Percentiles rank a stretch among this genome's conserved stretches.
These are phyloP conservation scores for Amanita fuliginea DNA, from an alignment of 768 basidiomycete genomes.

Conservation along the genomic window DNA sequence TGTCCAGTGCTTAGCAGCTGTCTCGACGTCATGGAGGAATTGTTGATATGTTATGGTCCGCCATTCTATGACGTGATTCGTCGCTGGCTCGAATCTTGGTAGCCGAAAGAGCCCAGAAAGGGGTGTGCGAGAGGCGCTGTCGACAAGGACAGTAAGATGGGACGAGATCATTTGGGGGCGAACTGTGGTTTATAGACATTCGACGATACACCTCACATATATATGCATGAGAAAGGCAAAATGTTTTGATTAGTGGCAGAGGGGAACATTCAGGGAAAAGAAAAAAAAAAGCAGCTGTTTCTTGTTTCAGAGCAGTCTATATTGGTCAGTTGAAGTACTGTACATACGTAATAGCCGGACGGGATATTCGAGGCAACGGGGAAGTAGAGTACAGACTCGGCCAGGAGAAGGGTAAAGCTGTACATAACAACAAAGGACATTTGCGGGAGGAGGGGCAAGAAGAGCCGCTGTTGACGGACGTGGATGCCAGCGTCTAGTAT, in stretches of 20 bases:
- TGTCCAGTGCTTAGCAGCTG: conserved; percentile 55
- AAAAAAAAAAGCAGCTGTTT: conserved; percentile 7
- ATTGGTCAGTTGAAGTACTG: background rate
- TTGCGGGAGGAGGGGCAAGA: background rate
- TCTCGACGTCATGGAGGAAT: conserved; percentile 56
- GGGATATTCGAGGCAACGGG: background rate
- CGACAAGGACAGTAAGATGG: conserved; percentile 56
- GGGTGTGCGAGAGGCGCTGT: conserved; percentile 37
- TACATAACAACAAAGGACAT: background rate
- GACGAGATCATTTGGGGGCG: conserved; percentile 30
- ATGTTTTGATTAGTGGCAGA: conserved; percentile 10
- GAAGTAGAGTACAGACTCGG: background rate
- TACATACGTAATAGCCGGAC: background rate
- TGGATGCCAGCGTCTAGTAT: too few species aligned
- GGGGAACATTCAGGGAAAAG: conserved; percentile 12
- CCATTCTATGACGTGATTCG: conserved; percentile 42
- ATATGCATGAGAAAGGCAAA: background rate
- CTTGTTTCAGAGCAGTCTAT: background rate
- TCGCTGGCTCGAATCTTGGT: conserved; percentile 35
- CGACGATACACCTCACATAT: background rate
- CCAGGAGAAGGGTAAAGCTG: background rate
- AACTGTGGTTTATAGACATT: conserved; percentile 6
- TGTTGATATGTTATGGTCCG: conserved; percentile 49
- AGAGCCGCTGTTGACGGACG: background rate
- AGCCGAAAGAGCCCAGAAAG: conserved; percentile 47